Percentiles rank a stretch among this genome's conserved stretches.
phyloP scores from a whole-genome alignment of 306 rosid species.

The Quercus aquifolioides region DNA sequence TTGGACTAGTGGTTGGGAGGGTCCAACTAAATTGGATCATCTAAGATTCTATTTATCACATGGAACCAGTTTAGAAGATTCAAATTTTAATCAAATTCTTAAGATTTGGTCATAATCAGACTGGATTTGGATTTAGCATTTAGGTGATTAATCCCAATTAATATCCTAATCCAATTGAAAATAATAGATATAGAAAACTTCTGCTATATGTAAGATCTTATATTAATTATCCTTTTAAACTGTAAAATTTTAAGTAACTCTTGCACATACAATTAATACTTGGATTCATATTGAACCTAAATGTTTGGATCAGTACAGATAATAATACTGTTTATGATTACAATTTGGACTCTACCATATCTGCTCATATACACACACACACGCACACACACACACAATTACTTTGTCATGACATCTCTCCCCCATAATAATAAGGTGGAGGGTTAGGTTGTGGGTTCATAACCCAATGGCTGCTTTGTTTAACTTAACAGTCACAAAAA shows the following conservation, averaged over 20 bases:
- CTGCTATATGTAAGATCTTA: not conserved
- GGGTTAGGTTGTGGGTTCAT: too few species aligned
- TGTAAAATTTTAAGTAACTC: not conserved
- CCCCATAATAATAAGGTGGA: too few species aligned
- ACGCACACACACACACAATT: too few species aligned
- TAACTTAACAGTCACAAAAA: too few species aligned
- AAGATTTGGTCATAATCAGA: not conserved
- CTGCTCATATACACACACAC: accelerated
- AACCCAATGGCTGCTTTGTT: too few species aligned
- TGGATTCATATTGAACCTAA: not conserved
- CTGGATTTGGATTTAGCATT: not conserved
- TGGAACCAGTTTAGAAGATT: not conserved
- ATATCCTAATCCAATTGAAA: not conserved
- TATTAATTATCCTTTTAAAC: not conserved
- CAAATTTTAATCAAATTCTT: not conserved
- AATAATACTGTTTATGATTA: not conserved
- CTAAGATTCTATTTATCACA: not conserved
- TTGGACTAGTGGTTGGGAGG: not conserved
- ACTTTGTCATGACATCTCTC: too few species aligned
- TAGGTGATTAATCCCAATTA: not conserved
- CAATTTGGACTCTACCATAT: not conserved
- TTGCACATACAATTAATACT: not conserved
- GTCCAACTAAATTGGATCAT: not conserved
- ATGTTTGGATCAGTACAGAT: too few species aligned
- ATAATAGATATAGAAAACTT: not conserved